Conservation (phyloP, 331 rosid species). For the Acacia pycnantha region DNA sequence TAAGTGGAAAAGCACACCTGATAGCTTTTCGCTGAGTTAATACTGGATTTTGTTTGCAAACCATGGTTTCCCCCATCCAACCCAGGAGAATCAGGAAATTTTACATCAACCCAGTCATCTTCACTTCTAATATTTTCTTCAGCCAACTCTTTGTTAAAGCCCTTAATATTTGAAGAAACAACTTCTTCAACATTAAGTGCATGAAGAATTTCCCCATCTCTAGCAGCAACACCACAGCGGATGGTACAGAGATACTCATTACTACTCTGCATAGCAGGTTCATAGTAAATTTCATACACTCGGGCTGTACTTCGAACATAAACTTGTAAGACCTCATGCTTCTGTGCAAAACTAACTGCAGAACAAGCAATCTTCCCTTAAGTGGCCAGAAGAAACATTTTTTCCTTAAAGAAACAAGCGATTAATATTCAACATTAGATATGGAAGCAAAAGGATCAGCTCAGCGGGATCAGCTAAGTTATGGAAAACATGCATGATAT, state of each 20-base stretch:
- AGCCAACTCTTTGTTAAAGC: conserved; percentile 21
- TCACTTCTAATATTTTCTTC: conserved; percentile 50
- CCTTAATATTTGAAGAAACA: conserved; percentile 34
- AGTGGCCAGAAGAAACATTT: not conserved
- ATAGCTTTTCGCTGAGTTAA: conserved; percentile 15
- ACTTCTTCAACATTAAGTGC: conserved; percentile 28
- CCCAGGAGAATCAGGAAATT: conserved; percentile 34
- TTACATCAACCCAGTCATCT: conserved; percentile 94
- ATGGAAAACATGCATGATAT: not conserved
- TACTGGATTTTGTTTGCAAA: conserved; percentile 23
- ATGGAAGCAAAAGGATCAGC: not conserved
- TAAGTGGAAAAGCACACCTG: conserved; percentile 49
- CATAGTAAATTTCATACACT: conserved; percentile 67
- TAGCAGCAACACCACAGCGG: conserved; percentile 62
- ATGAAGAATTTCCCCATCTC: conserved; percentile 63
- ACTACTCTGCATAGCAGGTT: conserved; percentile 36
- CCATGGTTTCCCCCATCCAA: conserved; percentile 19
- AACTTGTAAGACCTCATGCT: conserved; percentile 70
- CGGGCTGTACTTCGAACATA: conserved; percentile 86
- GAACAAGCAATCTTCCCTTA: not conserved
- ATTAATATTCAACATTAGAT: not conserved
- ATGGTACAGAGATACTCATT: conserved; percentile 78
- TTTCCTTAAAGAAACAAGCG: not conserved
- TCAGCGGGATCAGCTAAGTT: not conserved
- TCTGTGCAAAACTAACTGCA: conserved; percentile 64